A percentile compares a stretch with the other conserved stretches of the same genome.
Conservation (phyloP, 2,329 filamentous ascomycete genomes). For the Zasmidium angulare region DNA sequence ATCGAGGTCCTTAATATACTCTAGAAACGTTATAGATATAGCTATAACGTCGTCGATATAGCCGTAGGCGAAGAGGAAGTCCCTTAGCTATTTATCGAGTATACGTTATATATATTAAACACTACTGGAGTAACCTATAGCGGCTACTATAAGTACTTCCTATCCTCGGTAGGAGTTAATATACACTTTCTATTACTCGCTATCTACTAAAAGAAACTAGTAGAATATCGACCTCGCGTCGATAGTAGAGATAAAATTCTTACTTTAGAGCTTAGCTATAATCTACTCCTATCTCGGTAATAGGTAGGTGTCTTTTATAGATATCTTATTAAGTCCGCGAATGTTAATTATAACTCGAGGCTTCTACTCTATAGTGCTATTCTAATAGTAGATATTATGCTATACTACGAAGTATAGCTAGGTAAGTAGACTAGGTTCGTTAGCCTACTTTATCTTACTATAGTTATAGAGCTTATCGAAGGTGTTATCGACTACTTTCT, state of each 20-base stretch:
- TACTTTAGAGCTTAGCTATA: neutral
- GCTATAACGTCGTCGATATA: conserved; percentile 6
- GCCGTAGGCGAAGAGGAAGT: neutral
- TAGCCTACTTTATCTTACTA: neutral
- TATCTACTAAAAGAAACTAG: neutral
- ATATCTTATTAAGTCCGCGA: neutral
- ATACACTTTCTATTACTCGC: too few species aligned
- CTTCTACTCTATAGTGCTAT: neutral
- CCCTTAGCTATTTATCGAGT: neutral
- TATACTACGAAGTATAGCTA: neutral
- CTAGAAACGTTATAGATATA: neutral
- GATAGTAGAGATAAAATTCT: neutral
- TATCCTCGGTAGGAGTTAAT: neutral
- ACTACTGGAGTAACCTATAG: conserved; percentile 2
- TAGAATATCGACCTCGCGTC: neutral
- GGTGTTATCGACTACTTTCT: neutral
- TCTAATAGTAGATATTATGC: neutral
- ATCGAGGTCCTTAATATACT: neutral
- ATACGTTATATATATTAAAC: neutral
- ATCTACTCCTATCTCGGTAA: neutral
- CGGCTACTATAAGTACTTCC: neutral
- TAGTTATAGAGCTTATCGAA: neutral
- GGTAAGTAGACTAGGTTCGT: neutral
- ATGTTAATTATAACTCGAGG: neutral
- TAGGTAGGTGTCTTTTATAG: neutral